phyloP scores from a whole-genome alignment of 441 rosid species.

The Mallotus japonicus region DNA sequence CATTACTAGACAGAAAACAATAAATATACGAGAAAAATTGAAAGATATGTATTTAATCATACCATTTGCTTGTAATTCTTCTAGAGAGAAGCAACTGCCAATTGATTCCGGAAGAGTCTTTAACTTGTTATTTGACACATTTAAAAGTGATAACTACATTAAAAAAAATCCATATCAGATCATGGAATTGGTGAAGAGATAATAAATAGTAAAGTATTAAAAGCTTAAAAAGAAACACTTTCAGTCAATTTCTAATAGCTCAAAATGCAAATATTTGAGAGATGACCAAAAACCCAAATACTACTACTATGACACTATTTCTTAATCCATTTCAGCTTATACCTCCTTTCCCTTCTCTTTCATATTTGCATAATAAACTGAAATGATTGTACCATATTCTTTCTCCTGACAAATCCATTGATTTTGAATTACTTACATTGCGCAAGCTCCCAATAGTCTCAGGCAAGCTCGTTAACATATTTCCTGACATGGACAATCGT shows the following conservation, averaged over 20 bases:
- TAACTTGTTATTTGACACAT: conserved; percentile 82
- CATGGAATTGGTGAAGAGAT: conserved; percentile 9
- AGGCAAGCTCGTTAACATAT: conserved; percentile 67
- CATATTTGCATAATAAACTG: no score
- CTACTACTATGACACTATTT: no score
- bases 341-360: no score
- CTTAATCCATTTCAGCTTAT: no score
- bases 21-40: neutral
- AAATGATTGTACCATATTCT: neutral
- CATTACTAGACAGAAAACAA: neutral
- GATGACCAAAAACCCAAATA: no score
- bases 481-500: conserved; percentile 69
- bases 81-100: conserved; percentile 92
- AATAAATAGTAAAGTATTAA: neutral
- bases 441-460: conserved; percentile 95
- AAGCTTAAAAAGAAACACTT: neutral
- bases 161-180: conserved; percentile 25
- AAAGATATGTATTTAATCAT: conserved; percentile 24
- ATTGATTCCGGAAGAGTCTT: conserved; percentile 89
- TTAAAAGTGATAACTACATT: conserved; percentile 76
- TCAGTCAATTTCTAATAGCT: neutral
- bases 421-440: conserved; percentile 55
- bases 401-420: neutral
- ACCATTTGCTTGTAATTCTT: conserved; percentile 91
- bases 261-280: neutral